phyloP scores from a whole-genome alignment of 2,329 filamentous ascomycete species.

The Exophiala sideris region DNA sequence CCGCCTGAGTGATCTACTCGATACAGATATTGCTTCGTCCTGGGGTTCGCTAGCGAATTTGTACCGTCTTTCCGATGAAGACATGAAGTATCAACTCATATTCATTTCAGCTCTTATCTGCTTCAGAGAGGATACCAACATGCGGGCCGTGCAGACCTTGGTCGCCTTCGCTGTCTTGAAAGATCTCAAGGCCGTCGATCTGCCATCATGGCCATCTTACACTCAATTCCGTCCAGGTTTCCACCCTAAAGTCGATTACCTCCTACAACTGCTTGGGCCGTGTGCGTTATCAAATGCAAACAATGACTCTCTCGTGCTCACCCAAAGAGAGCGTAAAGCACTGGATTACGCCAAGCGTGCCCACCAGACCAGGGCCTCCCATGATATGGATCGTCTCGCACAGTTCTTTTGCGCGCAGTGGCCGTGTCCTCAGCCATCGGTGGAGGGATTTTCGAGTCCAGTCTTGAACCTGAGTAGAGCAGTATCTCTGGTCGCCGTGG shows the following conservation, averaged over 20 bases:
- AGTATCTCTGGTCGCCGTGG: background rate
- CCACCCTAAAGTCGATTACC: constrained; percentile 1
- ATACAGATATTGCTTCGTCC: constrained; percentile 6
- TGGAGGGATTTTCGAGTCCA: background rate
- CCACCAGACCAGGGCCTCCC: background rate
- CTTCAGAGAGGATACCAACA: constrained; percentile 7
- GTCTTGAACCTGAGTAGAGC: background rate
- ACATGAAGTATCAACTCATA: constrained; percentile 5
- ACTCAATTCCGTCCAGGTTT: constrained; percentile 10
- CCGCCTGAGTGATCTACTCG: constrained; percentile 7
- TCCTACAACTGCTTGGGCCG: background rate
- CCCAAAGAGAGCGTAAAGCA: constrained; percentile 1
- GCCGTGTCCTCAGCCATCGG: constrained; percentile 5
- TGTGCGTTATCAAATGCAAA: background rate
- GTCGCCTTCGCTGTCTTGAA: constrained; percentile 7
- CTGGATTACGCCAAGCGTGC: background rate
- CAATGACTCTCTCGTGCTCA: background rate
- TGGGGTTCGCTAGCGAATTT: constrained; percentile 12
- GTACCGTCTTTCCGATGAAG: background rate
- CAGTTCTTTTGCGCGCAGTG: constrained; percentile 10
- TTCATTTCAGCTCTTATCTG: constrained; percentile 2
- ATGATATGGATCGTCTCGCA: background rate
- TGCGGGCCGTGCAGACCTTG: constrained; percentile 4
- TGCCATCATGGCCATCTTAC: constrained; percentile 12
- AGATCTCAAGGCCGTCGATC: constrained; percentile 10